Evolutionary conservation across 1,284 basidiomycete species (phyloP).

Genomic region (Sphaerobolus stellatus): DNA sequence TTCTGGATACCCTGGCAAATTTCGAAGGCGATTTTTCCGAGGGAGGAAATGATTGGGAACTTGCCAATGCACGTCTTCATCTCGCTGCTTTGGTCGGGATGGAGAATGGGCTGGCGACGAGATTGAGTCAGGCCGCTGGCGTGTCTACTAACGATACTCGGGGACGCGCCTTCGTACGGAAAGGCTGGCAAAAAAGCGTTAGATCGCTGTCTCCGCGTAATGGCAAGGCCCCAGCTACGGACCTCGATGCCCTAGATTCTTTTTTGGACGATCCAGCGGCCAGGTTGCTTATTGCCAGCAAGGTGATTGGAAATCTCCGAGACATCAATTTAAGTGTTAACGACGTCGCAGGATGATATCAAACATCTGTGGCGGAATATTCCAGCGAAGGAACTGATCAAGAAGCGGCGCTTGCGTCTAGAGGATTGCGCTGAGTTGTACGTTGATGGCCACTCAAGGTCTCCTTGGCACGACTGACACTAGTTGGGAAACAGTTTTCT

Average conservation of each 20-base stretch:
- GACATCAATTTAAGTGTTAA: constrained; percentile 8
- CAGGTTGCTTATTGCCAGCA: constrained; percentile 45
- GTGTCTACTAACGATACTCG: constrained; percentile 55
- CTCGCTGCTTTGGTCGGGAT: constrained; percentile 64
- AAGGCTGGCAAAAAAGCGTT: constrained; percentile 23
- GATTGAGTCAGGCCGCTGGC: constrained; percentile 55
- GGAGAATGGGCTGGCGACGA: constrained; percentile 64
- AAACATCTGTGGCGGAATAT: constrained; percentile 66
- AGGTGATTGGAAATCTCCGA: constrained; percentile 7
- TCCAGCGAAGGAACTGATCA: constrained; percentile 55
- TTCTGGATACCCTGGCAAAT: constrained; percentile 68
- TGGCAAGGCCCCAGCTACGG: constrained; percentile 60
- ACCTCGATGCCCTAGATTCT: constrained; percentile 26
- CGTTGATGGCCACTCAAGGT: constrained; percentile 27
- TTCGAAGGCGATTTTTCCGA: constrained; percentile 19
- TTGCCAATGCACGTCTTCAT: constrained; percentile 52
- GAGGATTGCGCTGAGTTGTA: constrained; percentile 78
- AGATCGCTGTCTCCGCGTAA: constrained; percentile 35
- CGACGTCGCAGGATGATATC: constrained; percentile 43
- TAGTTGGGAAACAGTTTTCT: constrained; percentile 53
- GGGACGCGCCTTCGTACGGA: constrained; percentile 48
- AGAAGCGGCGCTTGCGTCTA: constrained; percentile 58
- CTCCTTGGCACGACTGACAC: constrained; percentile 8
- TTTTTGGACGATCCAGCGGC: constrained; percentile 51
- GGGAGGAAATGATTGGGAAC: constrained; percentile 38